These are phyloP conservation scores for Ampelomyces quisqualis DNA, from an alignment of 2,329 filamentous ascomycete genomes.

Conservation along the genomic window DNA sequence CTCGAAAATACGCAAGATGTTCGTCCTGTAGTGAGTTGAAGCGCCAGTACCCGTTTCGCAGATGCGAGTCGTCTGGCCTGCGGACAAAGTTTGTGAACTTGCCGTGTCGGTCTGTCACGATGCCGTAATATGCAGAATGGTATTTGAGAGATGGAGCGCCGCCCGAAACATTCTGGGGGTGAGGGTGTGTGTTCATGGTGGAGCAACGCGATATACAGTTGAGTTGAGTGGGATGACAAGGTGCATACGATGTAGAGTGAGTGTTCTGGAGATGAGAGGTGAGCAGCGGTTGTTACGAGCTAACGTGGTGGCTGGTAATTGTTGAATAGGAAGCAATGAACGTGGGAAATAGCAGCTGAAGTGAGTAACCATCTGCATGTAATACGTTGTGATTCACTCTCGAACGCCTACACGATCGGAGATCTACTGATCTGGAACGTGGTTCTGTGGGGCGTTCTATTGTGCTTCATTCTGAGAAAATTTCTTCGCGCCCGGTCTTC, in stretches of 20 bases:
- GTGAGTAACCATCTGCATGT: too few relatives aligned
- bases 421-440: too few relatives aligned
- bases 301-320: too few relatives aligned
- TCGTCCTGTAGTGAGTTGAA: conserved; percentile 17
- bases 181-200: neutral
- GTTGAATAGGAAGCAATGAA: too few relatives aligned
- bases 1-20: conserved; percentile 11
- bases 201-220: too few relatives aligned
- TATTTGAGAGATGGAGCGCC: neutral
- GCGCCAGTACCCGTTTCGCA: conserved; percentile 17
- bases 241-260: too few relatives aligned
- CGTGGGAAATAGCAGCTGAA: too few relatives aligned
- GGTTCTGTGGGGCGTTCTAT: neutral
- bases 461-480: neutral
- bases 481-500: neutral
- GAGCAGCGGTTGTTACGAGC: too few relatives aligned
- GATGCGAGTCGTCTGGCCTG: conserved; percentile 2
- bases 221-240: too few relatives aligned
- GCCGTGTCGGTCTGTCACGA: conserved; percentile 4
- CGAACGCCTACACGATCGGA: too few relatives aligned
- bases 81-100: conserved; percentile 13
- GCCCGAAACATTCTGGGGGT: neutral
- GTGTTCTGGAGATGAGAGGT: too few relatives aligned
- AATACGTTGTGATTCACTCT: too few relatives aligned
- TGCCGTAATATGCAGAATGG: conserved; percentile 9